Evolutionary conservation across 2,329 filamentous ascomycete genomes (phyloP).

Genomic region (Penicillium sclerotiorum): DNA sequence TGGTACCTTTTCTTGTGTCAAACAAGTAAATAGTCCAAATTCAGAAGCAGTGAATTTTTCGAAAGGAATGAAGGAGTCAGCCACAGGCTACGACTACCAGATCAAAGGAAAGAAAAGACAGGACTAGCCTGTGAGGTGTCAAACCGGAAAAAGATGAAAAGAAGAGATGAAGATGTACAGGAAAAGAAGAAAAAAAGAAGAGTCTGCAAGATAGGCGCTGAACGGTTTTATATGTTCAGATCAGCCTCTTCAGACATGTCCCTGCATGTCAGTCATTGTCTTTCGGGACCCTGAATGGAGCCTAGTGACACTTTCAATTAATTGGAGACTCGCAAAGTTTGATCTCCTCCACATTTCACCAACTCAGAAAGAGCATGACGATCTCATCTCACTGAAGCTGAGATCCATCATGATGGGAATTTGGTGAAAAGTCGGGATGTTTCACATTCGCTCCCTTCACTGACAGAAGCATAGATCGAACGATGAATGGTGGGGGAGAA

Average conservation of each 20-base stretch:
- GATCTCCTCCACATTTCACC: constrained; percentile 12
- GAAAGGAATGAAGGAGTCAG: constrained; percentile 27
- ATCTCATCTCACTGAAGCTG: constrained; percentile 4
- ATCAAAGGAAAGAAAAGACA: constrained; percentile 30
- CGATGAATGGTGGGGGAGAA: constrained; percentile 12
- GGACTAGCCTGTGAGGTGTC: constrained; percentile 39
- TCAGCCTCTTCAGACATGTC: constrained; percentile 11
- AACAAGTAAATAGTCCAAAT: background rate
- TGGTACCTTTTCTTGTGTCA: background rate
- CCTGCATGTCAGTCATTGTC: background rate
- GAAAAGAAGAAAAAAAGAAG: constrained; percentile 18
- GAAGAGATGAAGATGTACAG: constrained; percentile 25
- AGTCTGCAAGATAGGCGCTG: constrained; percentile 16
- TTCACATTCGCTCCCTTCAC: constrained; percentile 13
- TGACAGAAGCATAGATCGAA: background rate
- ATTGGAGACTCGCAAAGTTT: constrained; percentile 20
- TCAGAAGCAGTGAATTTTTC: background rate
- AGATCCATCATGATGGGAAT: constrained; percentile 8
- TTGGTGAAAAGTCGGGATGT: constrained; percentile 20
- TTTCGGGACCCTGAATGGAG: constrained; percentile 9
- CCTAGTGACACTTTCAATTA: constrained; percentile 18
- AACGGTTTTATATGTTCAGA: constrained; percentile 25
- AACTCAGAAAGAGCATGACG: constrained; percentile 5
- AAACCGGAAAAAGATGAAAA: constrained; percentile 26
- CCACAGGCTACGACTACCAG: constrained; percentile 37